Conservation (phyloP, 139 green algal genomes). For the Cymbomonas tetramitiformis region DNA sequence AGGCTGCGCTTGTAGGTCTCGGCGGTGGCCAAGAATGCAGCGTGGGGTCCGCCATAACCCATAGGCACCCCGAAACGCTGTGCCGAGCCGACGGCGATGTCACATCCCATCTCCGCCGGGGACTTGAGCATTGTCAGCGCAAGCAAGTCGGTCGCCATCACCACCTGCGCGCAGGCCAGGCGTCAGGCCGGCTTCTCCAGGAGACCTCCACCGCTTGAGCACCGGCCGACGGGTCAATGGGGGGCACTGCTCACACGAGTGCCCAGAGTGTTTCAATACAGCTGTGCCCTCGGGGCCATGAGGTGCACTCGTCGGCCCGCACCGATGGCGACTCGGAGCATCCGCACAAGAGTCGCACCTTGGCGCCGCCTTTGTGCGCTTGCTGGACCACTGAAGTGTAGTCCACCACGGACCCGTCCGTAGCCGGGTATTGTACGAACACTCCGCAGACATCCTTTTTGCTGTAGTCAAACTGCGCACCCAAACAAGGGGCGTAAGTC, state of each 20-base stretch:
- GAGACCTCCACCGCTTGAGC: neutral
- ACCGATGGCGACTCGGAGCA: too few species aligned
- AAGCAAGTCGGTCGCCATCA: conserved; percentile 82
- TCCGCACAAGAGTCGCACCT: too few species aligned
- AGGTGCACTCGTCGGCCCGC: too few species aligned
- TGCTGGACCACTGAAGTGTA: conserved; percentile 47
- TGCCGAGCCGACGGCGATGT: conserved; percentile 90
- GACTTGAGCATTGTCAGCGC: conserved; percentile 78
- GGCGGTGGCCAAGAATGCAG: conserved; percentile 86
- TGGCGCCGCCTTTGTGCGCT: conserved; percentile 26
- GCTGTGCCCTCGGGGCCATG: too few species aligned
- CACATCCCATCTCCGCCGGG: conserved; percentile 89
- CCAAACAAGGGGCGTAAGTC: neutral
- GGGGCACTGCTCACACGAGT: too few species aligned
- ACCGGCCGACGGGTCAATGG: too few species aligned
- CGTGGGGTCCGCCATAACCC: conserved; percentile 96
- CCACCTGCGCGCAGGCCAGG: too few species aligned
- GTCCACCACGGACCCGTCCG: conserved; percentile 71
- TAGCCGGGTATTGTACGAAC: conserved; percentile 92
- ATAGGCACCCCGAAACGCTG: conserved; percentile 93
- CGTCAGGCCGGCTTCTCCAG: neutral
- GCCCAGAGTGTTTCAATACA: too few species aligned
- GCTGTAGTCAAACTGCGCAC: conserved; percentile 35
- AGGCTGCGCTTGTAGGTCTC: conserved; percentile 80
- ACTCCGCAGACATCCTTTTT: conserved; percentile 83